Evolutionary conservation across 306 rosid genomes (phyloP), one percentile per base, ranked within the genome.

Genomic region (Gillenia trifoliata): DNA sequence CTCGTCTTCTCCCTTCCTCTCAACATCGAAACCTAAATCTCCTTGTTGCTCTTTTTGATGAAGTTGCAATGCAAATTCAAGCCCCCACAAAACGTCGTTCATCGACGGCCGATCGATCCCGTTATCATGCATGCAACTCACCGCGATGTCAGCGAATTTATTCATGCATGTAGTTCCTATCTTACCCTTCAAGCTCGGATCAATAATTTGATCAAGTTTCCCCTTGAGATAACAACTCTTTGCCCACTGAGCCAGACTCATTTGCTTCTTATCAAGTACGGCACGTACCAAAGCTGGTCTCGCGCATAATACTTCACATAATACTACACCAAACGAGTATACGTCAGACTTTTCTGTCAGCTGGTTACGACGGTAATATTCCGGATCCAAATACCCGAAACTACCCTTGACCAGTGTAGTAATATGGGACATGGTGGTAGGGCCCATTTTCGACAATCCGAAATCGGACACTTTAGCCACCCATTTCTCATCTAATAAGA

Each of bases 381-480:
- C 79, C 2, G 83, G 83, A 47, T 80, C 83, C 8, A 80, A 45
- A 36, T 80, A 80, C 17, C 76, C 83, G 31, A 80, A 12, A 16
- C 83, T 74, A 22, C 83, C 83, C 33, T 79, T 79, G 16, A 74
- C 83, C 0, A 47, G 50, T 0, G 83, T 74, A 66, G 63, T 75
- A 15, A 82, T 77, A 33, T 82, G 85, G 54, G 80, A 77, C 54
- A 59, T n/a, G 17, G 56, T 73, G 0, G 38, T 47, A 0, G 59
- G 59, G 54, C 85, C 73, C 43, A 55, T 36, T 43, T 82, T 82
- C 0, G 85, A 82, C 50, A 75, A 11, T 5, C 84, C 84, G 10
- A 81, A 81, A 61, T 81, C 84, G 0, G 78, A 64, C 20, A 81
- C 79, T 41, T 76, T 81, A 2, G 85, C 79, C 28, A 59, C 79